Evolutionary conservation across 208 protist species (phyloP).

Genomic region (Leishmania guyanensis): DNA sequence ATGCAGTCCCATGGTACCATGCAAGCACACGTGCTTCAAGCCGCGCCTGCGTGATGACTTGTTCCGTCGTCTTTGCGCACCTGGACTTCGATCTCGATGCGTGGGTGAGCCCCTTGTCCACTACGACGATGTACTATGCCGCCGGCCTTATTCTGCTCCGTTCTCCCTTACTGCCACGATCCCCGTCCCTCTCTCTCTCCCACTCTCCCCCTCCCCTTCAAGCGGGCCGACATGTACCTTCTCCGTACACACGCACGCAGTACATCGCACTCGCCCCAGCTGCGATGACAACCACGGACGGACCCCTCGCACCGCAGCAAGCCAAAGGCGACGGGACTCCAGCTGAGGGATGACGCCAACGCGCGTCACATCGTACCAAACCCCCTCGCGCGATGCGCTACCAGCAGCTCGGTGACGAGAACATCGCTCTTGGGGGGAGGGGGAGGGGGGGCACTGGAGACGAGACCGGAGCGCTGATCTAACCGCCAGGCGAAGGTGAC

Average conservation of each 20-base stretch:
- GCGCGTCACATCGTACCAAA: slow-evolving; percentile 34
- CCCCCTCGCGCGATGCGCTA: slow-evolving; percentile 33
- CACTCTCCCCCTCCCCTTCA: background rate
- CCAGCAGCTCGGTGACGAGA: slow-evolving; percentile 25
- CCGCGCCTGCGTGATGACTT: background rate
- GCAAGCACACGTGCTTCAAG: background rate
- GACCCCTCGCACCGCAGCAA: slow-evolving; percentile 17
- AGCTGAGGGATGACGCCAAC: slow-evolving; percentile 47
- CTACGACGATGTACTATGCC: background rate
- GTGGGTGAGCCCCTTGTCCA: background rate
- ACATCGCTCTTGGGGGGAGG: slow-evolving; percentile 16
- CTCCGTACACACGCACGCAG: background rate
- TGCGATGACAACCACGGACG: slow-evolving; percentile 12
- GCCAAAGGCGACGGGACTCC: slow-evolving; percentile 51
- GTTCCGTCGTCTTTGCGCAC: background rate
- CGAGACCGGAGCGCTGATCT: slow-evolving; percentile 41
- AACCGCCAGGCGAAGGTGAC: slow-evolving; percentile 44
- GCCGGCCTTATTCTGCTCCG: background rate
- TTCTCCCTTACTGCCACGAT: background rate
- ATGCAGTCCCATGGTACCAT: background rate
- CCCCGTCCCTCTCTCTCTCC: background rate
- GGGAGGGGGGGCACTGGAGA: slow-evolving; percentile 19
- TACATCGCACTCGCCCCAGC: background rate
- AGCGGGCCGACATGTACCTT: background rate
- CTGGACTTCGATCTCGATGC: no score